Conservation (phyloP, 1,139 yeast species). For the Diutina ranongensis region DNA sequence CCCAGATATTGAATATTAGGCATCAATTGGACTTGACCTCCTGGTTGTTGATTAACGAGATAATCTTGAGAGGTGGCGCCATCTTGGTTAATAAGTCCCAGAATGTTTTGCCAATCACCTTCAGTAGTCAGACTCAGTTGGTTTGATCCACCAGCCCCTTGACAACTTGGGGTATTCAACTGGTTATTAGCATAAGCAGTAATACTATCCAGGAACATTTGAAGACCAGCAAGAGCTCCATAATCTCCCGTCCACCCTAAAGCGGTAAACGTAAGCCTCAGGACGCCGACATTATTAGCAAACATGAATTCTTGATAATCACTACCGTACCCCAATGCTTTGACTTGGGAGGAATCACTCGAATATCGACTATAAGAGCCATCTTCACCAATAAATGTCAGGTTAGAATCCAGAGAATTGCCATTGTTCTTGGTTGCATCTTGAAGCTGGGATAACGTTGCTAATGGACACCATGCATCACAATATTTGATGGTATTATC, state of each 20-base stretch:
- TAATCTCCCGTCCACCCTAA: conserved; percentile 57
- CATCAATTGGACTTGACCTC: conserved; percentile 41
- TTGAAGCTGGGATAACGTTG: conserved; percentile 20
- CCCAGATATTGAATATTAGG: conserved; percentile 73
- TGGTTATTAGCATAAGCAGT: conserved; percentile 61
- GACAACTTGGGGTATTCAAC: conserved; percentile 57
- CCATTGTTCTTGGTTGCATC: conserved; percentile 15
- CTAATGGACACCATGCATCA: conserved; percentile 82
- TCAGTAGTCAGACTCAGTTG: conserved; percentile 12
- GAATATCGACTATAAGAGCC: conserved; percentile 29
- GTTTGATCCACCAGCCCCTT: conserved; percentile 16
- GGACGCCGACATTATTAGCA: conserved; percentile 55
- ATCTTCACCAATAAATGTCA: conserved; percentile 19
- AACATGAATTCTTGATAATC: conserved; percentile 74
- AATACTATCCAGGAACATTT: conserved; percentile 56
- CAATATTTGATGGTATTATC: conserved; percentile 48
- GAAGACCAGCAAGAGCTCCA: conserved; percentile 64
- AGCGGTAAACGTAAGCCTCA: conserved; percentile 53
- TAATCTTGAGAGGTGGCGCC: conserved; percentile 15
- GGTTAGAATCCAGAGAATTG: conserved; percentile 15
- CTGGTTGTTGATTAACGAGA: conserved; percentile 19
- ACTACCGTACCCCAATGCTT: conserved; percentile 35
- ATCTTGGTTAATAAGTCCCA: conserved; percentile 12
- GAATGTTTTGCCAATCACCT: conserved; percentile 25
- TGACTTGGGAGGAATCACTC: conserved; percentile 29